phyloP scores from a whole-genome alignment of 1,284 basidiomycete genomes.

The Agaricales sp. region DNA sequence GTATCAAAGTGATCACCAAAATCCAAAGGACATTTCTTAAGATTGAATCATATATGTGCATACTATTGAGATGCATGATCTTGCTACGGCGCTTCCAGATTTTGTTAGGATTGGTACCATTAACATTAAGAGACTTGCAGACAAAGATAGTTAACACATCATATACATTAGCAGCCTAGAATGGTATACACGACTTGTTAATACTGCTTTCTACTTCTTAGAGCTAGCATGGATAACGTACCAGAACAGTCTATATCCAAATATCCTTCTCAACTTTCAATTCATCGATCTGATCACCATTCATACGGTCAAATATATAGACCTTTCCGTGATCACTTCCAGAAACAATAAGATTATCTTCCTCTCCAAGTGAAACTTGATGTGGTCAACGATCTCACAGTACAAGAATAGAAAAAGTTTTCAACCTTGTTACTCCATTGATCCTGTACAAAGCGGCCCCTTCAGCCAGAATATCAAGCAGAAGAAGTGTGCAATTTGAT shows the following conservation, averaged over 20 bases:
- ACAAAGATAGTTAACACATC: not conserved
- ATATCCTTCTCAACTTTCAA: conserved; percentile 10
- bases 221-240: conserved; percentile 7
- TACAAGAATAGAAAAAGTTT: conserved; percentile 11
- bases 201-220: no score
- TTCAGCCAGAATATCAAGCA: conserved; percentile 12
- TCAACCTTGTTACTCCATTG: conserved; percentile 7
- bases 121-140: not conserved
- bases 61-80: no score
- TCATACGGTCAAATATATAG: conserved; percentile 15
- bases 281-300: conserved; percentile 10
- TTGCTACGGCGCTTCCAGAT: no score
- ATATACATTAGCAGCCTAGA: not conserved
- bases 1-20: no score
- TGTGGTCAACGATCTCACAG: conserved; percentile 8
- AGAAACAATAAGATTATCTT: conserved; percentile 12
- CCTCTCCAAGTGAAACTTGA: conserved; percentile 13
- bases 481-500: conserved; percentile 5
- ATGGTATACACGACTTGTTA: not conserved
- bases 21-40: no score
- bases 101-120: not conserved
- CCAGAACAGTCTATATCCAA: conserved; percentile 14
- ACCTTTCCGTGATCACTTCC: conserved; percentile 18
- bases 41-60: no score
- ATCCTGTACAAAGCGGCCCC: conserved; percentile 12